These are phyloP conservation scores for Cutaneotrichosporon sp. DNA, from an alignment of 1,284 basidiomycete genomes.

Conservation along the genomic window DNA sequence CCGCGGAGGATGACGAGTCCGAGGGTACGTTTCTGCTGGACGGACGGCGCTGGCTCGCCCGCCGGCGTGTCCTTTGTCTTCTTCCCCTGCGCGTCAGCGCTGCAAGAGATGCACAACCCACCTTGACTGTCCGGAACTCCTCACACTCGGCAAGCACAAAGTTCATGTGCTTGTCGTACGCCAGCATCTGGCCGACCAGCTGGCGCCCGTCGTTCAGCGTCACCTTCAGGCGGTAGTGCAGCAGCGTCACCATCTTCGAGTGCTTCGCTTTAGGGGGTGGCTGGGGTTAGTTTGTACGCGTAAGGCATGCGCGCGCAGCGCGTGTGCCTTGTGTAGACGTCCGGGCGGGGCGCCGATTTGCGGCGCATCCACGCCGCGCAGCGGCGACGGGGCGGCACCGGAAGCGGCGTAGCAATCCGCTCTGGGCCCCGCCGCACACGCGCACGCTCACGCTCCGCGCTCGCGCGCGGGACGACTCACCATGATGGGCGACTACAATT, in stretches of 20 bases:
- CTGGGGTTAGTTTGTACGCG: slow-evolving; percentile 6
- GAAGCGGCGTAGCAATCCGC: no score
- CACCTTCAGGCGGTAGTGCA: slow-evolving; percentile 96
- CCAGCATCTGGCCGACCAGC: slow-evolving; percentile 96
- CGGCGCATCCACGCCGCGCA: no score
- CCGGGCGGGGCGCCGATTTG: no score
- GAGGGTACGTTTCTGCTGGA: slow-evolving; percentile 93
- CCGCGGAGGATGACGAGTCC: slow-evolving; percentile 94
- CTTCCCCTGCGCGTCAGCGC: slow-evolving; percentile 34
- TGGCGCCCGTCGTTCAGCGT: slow-evolving; percentile 96
- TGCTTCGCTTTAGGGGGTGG: slow-evolving; percentile 79
- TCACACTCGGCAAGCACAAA: slow-evolving; percentile 96
- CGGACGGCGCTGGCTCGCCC: slow-evolving; percentile 62
- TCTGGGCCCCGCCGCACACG: no score
- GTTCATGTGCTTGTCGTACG: slow-evolving; percentile 99
- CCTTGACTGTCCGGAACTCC: slow-evolving; percentile 78
- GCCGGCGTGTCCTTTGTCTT: slow-evolving; percentile 44
- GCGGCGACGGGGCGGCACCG: no score
- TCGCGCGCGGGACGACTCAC: no score
- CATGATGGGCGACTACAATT: no score
- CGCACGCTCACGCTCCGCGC: no score
- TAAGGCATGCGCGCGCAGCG: not conserved
- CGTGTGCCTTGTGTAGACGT: no score
- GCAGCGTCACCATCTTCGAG: slow-evolving; percentile 94
- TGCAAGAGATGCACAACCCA: slow-evolving; percentile 15